Evolutionary conservation across 2,329 filamentous ascomycete species (phyloP).

Genomic region (Trichoderma simmonsii): DNA sequence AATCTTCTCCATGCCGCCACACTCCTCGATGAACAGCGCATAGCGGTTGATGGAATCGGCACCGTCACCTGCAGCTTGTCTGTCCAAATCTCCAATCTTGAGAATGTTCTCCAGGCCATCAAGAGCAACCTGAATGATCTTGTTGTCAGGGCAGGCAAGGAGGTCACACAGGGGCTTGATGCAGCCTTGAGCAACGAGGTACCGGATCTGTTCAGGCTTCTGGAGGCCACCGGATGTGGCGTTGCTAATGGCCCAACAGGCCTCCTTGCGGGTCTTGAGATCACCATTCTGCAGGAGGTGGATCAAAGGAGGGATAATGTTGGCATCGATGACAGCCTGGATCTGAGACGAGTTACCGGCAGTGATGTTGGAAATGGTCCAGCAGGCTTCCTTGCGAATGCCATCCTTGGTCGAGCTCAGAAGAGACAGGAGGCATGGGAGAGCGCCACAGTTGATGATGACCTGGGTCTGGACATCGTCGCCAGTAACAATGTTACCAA

Average conservation of each 20-base stretch:
- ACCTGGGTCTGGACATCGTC: conserved; percentile 99
- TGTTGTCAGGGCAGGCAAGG: conserved; percentile 94
- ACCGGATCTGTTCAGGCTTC: conserved; percentile 98
- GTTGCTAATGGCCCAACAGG: conserved; percentile 99
- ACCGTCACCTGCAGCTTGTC: conserved; percentile 76
- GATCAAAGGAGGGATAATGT: conserved; percentile 94
- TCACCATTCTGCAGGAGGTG: conserved; percentile 95
- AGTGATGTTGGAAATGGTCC: conserved; percentile 99
- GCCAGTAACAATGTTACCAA: conserved; percentile 97
- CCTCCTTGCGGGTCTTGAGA: conserved; percentile 98
- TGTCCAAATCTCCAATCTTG: conserved; percentile 98
- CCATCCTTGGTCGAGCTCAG: conserved; percentile 97
- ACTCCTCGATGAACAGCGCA: conserved; percentile 97
- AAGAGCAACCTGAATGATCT: conserved; percentile 98
- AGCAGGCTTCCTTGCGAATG: conserved; percentile 98
- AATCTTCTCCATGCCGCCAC: conserved; percentile 99
- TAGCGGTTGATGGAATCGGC: conserved; percentile 88
- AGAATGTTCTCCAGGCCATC: conserved; percentile 98
- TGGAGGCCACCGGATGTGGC: conserved; percentile 95
- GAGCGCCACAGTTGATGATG: conserved; percentile 96
- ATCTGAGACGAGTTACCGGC: conserved; percentile 98
- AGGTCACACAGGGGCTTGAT: conserved; percentile 97
- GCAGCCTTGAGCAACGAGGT: conserved; percentile 87
- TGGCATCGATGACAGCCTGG: conserved; percentile 92
- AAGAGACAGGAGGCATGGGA: conserved; percentile 88